Evolutionary conservation across 2,329 filamentous ascomycete genomes (phyloP), one percentile per base, ranked within the genome.

Genomic region (Phialocephala sp.): DNA sequence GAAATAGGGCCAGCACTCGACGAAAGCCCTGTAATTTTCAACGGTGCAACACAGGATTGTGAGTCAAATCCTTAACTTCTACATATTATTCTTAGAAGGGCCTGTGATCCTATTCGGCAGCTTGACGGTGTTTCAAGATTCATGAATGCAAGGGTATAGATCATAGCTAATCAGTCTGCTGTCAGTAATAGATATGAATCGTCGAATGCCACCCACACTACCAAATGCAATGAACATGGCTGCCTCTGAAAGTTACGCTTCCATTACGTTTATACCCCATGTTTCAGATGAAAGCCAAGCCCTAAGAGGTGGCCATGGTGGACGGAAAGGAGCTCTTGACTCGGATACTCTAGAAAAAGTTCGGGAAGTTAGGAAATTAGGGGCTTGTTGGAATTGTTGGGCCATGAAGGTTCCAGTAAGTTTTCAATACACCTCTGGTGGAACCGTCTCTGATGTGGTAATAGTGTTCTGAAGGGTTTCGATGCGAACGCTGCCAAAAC

Each of bases 381-480:
- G 70, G 35, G 70, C 70, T 32, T 72, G 68, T 54, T 72, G 70
- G 70, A 71, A 71, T 57, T 72, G 70, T 47, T 72, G 70, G 69
- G 67, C 60, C 1, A 65, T 71, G 70, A 72, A 69, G 54, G 64
- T 70, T 12, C 68, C 70, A 2, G 70, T 69, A 14, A 65, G 68
- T 60, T n/a, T 15, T 50, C 8, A 55, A 22, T 36, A 20, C n/a
- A 3, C 56, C 11, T 14, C 14, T 14, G 35, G 3, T 12, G 36
- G 11, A n/a, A 20, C 20, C 20, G 22, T 18, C 14, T 12, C n/a
- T 59, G 18, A 58, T n/a, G 24, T 20, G 11, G 8, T 39, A 47
- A 12, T 35, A 72, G 70, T 72, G 70, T 54, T 71, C 70, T 2
- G 63, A 67, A 43, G 68, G 70, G 12, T 14, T 50, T 1, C 59